Base-by-base conservation (phyloP, 352 stramenopile genomes). In the Phytophthora aleatoria region DNA sequence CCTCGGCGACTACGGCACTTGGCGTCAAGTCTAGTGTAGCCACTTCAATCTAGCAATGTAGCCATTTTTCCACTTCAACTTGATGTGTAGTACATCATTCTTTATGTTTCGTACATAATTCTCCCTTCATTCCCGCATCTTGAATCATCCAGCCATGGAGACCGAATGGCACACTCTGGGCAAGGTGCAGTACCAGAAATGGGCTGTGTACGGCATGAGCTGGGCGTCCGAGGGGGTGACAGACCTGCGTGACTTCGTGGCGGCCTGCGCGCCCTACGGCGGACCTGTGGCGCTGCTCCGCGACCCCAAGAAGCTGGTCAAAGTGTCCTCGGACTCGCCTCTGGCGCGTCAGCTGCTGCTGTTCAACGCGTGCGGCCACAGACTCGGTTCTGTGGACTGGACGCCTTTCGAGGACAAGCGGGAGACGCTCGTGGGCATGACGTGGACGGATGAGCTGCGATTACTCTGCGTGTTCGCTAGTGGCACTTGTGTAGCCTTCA, bases 101-200 rank as follows among this genome's bases (percentile, higher is more conserved):
- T 56, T 43, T 1, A 30, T 54, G 15, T 44, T 20, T 20, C 20
- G 20, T n/a, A 10, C 5, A 20, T 15, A 35, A 27, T 3, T 36
- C 16, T 50, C 24, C 43, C 43, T 38, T 55, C 36, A 28, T 38
- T 50, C 1, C 28, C 24, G 27, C 33, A 54, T 59, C 36, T 26
- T 27, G 3, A 16, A 27, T 20, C 5, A 16, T 2, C 16, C n/a
- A 57, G 11, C 7, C 11, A 90, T 91, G 82, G 81, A 90, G 74
- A 84, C 75, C 60, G 84, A 95, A 65, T 92, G 84, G 87, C 84
- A 95, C 61, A 91, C 85, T 56, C 73, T 95, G 36, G 85, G 87
- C 60, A 91, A 91, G 67, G 85, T 91, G 31, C 87, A 92, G 79
- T 95, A 95, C 75, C 83, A 93, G 77, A 92, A 91, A 70, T 92